These are phyloP conservation scores for Diaporthe humulicola DNA, from an alignment of 2,329 filamentous ascomycete genomes.

Conservation along the genomic window DNA sequence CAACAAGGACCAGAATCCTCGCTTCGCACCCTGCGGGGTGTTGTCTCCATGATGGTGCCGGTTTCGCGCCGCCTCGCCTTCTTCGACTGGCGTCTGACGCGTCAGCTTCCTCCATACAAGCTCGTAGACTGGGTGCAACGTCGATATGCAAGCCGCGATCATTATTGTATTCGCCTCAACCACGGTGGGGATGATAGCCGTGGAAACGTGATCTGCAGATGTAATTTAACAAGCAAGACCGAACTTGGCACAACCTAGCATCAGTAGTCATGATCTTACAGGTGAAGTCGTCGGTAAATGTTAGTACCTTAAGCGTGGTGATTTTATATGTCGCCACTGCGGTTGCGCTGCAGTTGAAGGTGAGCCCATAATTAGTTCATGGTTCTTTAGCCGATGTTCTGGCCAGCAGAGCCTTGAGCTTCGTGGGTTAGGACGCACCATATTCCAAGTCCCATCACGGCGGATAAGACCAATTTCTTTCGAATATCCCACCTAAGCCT, in stretches of 20 bases:
- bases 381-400: neutral
- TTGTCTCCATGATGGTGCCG: neutral
- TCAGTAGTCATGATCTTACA: neutral
- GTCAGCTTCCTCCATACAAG: neutral
- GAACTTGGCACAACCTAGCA: too few species aligned
- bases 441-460: slow-evolving; percentile 1
- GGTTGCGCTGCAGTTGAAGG: neutral
- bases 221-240: neutral
- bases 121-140: slow-evolving; percentile 3
- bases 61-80: neutral
- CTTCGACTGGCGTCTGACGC: neutral
- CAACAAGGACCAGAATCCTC: neutral
- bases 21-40: neutral
- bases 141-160: slow-evolving; percentile 3
- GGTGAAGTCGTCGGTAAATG: slow-evolving; percentile 9
- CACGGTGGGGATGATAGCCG: neutral
- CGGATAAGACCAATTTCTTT: slow-evolving; percentile 2
- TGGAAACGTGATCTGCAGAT: neutral
- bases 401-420: neutral
- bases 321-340: slow-evolving; percentile 5
- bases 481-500: neutral
- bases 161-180: neutral
- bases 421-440: neutral
- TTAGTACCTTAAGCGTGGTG: neutral
- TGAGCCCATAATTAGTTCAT: neutral